Conservation (phyloP, 2,329 filamentous ascomycete species). For the Nemania sp. region DNA sequence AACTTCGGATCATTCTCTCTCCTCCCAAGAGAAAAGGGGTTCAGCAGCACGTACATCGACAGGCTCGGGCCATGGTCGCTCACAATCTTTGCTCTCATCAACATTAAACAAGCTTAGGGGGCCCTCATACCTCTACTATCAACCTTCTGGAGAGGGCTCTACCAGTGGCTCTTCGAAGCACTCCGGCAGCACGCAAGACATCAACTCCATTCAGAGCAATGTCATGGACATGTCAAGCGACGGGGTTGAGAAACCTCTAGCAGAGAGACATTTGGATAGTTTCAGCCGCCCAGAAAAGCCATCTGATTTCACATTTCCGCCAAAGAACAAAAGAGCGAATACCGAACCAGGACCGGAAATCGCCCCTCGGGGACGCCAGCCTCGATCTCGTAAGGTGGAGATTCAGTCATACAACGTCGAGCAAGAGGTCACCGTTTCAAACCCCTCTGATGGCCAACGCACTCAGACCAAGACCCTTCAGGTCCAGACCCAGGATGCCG, state of each 20-base stretch:
- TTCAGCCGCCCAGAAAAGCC: constrained; percentile 23
- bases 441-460: constrained; percentile 26
- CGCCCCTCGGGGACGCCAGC: constrained; percentile 27
- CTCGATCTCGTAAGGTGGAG: constrained; percentile 28
- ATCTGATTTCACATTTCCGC: constrained; percentile 33
- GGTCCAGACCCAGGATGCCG: constrained; percentile 25
- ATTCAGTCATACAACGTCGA: constrained; percentile 16
- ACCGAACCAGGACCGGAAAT: constrained; percentile 33
- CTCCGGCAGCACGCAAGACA: constrained; percentile 28
- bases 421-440: constrained; percentile 22
- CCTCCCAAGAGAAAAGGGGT: constrained; percentile 37
- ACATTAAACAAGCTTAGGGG: constrained; percentile 40
- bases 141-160: constrained; percentile 26
- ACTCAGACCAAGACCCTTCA: constrained; percentile 23
- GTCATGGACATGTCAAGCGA: neutral
- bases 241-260: constrained; percentile 11
- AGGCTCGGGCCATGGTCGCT: constrained; percentile 37
- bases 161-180: constrained; percentile 22
- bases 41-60: constrained; percentile 31
- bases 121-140: constrained; percentile 41
- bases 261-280: constrained; percentile 9
- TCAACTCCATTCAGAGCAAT: constrained; percentile 2
- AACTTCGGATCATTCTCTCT: constrained; percentile 38
- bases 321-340: constrained; percentile 25
- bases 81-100: constrained; percentile 40